phyloP scores from a whole-genome alignment of 2,329 filamentous ascomycete species.

The Aspergillus fijiensis region DNA sequence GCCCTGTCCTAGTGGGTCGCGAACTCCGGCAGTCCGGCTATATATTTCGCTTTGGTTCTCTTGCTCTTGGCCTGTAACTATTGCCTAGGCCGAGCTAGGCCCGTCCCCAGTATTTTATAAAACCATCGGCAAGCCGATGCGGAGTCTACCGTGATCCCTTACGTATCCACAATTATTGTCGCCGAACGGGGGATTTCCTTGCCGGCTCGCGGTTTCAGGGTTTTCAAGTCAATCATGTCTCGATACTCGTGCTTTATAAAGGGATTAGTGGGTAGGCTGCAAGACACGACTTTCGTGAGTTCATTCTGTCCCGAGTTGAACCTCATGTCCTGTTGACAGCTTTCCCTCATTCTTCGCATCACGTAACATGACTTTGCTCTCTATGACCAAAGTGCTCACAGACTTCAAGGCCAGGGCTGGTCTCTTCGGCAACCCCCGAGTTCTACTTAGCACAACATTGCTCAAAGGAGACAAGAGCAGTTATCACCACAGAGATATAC shows the following conservation, averaged over 20 bases:
- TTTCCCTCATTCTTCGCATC: not conserved
- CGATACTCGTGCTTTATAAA: slow-evolving; percentile 10
- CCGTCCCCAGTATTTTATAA: slow-evolving; percentile 9
- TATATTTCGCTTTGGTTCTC: not conserved
- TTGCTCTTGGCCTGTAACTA: not conserved
- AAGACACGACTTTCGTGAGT: slow-evolving; percentile 11
- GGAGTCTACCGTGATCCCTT: not conserved
- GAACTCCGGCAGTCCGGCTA: slow-evolving; percentile 1
- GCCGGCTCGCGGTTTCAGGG: slow-evolving; percentile 1
- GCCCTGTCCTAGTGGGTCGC: slow-evolving; percentile 9
- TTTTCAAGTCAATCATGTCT: slow-evolving; percentile 11
- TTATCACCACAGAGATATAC: not conserved
- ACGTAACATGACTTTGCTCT: not conserved
- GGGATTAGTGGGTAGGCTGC: slow-evolving; percentile 9
- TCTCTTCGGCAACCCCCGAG: slow-evolving; percentile 13
- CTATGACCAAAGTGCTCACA: slow-evolving; percentile 25
- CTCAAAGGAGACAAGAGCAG: not conserved
- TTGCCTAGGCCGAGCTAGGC: not conserved
- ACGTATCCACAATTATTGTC: not conserved
- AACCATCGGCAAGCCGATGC: slow-evolving; percentile 11
- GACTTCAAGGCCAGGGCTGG: slow-evolving; percentile 24
- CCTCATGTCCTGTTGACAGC: not conserved
- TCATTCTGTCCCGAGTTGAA: not conserved
- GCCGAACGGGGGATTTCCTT: not conserved
- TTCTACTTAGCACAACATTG: not conserved